Conservation (phyloP, 2,329 filamentous ascomycete species). For the Catunica adiposa region DNA sequence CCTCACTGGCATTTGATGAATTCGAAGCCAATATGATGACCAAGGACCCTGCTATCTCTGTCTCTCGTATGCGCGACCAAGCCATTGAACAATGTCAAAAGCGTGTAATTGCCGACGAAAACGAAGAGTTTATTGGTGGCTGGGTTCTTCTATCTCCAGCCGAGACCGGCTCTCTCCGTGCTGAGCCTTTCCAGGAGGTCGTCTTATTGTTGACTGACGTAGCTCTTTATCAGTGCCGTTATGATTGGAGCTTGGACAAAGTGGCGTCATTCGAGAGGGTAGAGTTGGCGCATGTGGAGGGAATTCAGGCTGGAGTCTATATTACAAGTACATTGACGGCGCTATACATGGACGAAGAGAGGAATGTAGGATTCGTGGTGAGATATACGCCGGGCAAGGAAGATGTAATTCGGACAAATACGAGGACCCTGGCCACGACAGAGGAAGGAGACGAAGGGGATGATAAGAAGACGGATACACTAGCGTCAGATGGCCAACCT, state of each 20-base stretch:
- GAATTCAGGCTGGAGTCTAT: slow-evolving; percentile 68
- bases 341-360: slow-evolving; percentile 56
- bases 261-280: slow-evolving; percentile 83
- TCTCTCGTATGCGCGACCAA: slow-evolving; percentile 66
- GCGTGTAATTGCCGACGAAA: slow-evolving; percentile 68
- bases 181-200: slow-evolving; percentile 68
- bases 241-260: slow-evolving; percentile 93
- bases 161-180: slow-evolving; percentile 52
- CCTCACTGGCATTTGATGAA: slow-evolving; percentile 72
- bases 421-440: slow-evolving; percentile 53
- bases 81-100: slow-evolving; percentile 81
- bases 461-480: slow-evolving; percentile 15
- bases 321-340: slow-evolving; percentile 75
- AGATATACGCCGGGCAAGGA: slow-evolving; percentile 56
- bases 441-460: slow-evolving; percentile 13
- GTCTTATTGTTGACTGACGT: slow-evolving; percentile 73
- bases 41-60: slow-evolving; percentile 76
- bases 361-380: slow-evolving; percentile 72
- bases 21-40: slow-evolving; percentile 91
- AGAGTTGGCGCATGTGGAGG: slow-evolving; percentile 53
- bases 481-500: neutral
- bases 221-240: slow-evolving; percentile 75
- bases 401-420: slow-evolving; percentile 67
- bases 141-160: slow-evolving; percentile 77
- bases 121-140: slow-evolving; percentile 71